Evolutionary conservation across 1,284 basidiomycete genomes (phyloP).

Genomic region (Porogramme epimiltina): DNA sequence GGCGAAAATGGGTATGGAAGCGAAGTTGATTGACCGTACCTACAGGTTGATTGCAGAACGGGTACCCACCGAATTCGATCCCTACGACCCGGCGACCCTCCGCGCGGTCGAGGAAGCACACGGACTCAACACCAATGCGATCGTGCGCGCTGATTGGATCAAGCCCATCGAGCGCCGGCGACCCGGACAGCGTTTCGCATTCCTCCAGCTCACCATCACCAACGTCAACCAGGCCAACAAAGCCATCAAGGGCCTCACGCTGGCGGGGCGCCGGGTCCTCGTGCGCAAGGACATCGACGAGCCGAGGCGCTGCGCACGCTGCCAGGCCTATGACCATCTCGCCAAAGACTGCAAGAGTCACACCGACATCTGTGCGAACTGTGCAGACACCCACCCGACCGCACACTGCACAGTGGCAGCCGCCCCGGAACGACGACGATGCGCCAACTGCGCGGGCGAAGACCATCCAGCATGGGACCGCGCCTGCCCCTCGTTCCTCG

Average conservation of each 20-base stretch:
- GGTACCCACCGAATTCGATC: conserved; percentile 4
- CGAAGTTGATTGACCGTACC: not conserved
- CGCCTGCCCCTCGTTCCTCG: too few species aligned
- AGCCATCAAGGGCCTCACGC: conserved; percentile 5
- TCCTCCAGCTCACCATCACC: too few species aligned
- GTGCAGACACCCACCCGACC: too few species aligned
- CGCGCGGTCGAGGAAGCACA: not conserved
- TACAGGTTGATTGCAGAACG: conserved; percentile 9
- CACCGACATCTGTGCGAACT: conserved; percentile 25
- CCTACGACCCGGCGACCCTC: not conserved
- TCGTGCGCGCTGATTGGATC: conserved; percentile 1
- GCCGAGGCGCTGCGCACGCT: conserved; percentile 30
- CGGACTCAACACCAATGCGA: not conserved
- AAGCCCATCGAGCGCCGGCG: not conserved
- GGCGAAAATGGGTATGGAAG: conserved; percentile 1
- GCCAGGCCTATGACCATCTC: conserved; percentile 31
- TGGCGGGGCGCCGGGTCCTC: conserved; percentile 1
- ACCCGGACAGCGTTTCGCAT: too few species aligned
- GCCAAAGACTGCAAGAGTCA: conserved; percentile 24
- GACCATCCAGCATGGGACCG: too few species aligned
- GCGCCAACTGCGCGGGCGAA: conserved; percentile 15
- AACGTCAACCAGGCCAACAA: too few species aligned
- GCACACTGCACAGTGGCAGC: too few species aligned
- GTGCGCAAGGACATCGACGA: conserved; percentile 1
- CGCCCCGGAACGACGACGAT: too few species aligned